Evolutionary conservation across 805 yeast species (phyloP).

Genomic region (Myxozyma kluyveri): DNA sequence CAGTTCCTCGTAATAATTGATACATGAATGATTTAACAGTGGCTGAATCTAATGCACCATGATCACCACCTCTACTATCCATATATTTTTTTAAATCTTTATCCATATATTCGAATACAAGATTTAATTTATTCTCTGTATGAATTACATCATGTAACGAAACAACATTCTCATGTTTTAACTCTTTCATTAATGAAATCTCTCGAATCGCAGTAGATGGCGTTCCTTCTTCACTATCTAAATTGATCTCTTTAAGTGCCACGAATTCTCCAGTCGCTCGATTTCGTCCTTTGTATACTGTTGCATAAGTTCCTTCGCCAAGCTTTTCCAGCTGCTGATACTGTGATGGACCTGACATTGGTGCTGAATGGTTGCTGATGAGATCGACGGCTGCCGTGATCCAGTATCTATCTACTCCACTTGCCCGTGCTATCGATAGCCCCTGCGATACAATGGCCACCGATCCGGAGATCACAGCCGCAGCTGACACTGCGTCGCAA

Average conservation of each 20-base stretch:
- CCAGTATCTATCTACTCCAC: too few species aligned
- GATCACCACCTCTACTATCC: conserved; percentile 82
- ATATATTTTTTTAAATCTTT: conserved; percentile 89
- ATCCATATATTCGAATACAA: conserved; percentile 93
- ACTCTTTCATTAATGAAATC: conserved; percentile 90
- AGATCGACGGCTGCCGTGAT: too few species aligned
- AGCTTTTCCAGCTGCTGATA: conserved; percentile 61
- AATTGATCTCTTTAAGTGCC: conserved; percentile 91
- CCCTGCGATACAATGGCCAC: too few species aligned
- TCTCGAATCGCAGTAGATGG: conserved; percentile 98
- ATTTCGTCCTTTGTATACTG: conserved; percentile 94
- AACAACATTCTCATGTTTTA: conserved; percentile 89
- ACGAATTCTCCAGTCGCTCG: conserved; percentile 86
- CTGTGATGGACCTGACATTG: conserved; percentile 7
- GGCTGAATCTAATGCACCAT: conserved; percentile 70
- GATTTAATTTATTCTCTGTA: conserved; percentile 89
- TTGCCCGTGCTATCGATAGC: too few species aligned
- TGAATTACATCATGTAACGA: conserved; percentile 95
- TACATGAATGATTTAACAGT: conserved; percentile 89
- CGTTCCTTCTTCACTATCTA: conserved; percentile 97
- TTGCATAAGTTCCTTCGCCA: conserved; percentile 96
- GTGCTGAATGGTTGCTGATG: too few species aligned
- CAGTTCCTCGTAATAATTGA: conserved; percentile 85
- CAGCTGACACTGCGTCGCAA: too few species aligned
- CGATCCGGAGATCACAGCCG: too few species aligned